phyloP scores from a whole-genome alignment of 2,329 filamentous ascomycete genomes.

The Lachnellula subtilissima region DNA sequence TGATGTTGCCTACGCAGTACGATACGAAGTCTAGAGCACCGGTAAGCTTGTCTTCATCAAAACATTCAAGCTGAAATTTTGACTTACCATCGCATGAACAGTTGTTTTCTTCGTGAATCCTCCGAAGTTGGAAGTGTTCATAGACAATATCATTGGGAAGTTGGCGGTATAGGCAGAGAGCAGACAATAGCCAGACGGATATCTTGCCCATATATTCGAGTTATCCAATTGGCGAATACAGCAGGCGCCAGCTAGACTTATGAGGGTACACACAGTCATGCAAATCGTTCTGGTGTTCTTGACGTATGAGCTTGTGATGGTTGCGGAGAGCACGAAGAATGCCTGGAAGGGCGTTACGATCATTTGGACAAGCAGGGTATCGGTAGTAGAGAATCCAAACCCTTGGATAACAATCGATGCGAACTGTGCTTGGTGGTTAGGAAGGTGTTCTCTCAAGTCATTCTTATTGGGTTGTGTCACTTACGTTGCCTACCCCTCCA shows the following conservation, averaged over 20 bases:
- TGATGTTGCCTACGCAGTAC: constrained; percentile 57
- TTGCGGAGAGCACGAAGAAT: no score
- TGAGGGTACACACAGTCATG: constrained; percentile 38
- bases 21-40: constrained; percentile 43
- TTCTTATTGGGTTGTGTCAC: background rate
- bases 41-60: constrained; percentile 25
- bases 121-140: constrained; percentile 59
- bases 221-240: no score
- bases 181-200: constrained; percentile 24
- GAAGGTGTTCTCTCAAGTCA: background rate
- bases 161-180: constrained; percentile 56
- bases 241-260: no score
- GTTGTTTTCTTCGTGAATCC: constrained; percentile 62
- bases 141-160: constrained; percentile 30
- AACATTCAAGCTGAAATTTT: constrained; percentile 42
- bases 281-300: constrained; percentile 38
- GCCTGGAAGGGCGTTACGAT: background rate
- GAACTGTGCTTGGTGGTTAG: constrained; percentile 18
- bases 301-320: constrained; percentile 42
- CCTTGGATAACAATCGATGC: constrained; percentile 34
- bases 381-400: constrained; percentile 32
- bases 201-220: no score
- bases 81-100: constrained; percentile 27
- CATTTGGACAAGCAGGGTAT: constrained; percentile 47
- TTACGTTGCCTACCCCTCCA: constrained; percentile 36